Evolutionary conservation across 2,329 filamentous ascomycete genomes (phyloP), one percentile per base, ranked within the genome.

Genomic region (Pyrenochaeta sp.): DNA sequence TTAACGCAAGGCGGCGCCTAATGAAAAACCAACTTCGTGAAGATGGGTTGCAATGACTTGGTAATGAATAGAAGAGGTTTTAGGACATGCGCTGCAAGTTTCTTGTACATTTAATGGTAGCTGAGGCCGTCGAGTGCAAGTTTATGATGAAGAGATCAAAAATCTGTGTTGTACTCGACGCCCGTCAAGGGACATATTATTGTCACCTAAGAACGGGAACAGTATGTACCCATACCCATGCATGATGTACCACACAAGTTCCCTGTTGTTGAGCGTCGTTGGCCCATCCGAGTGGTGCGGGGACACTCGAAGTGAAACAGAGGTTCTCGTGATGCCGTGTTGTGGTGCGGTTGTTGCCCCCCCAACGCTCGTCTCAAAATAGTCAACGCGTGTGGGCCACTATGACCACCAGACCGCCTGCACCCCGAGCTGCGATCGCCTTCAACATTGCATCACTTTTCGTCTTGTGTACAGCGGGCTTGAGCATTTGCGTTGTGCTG

Each of bases 181-280:
- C n/a, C n/a, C n/a, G n/a, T n/a, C n/a, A n/a, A n/a, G 23, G 23
- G 23, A 27, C 9, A 9, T 27, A 4, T 27, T 27, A 27, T 27
- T 27, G 23, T 27, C 23, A 27, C 23, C 23, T 27, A n/a, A 23
- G 17, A 23, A 14, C 18, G 21, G 78, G 53, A 88, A 84, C 14
- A 88, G 41, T 21, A 21, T 14, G 42, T 47, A 48, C 37, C 52
- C 47, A 49, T 39, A 54, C 14, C 33, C 9, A 44, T 44, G 52
- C 56, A 54, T 54, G 36, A 7, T 33, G 36, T 47, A 40, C 33
- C 18, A 41, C 45, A 37, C 11, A n/a, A 36, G 35, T 41, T 33
- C 42, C 47, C 47, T 45, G 53, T 44, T 48, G 44, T 42, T 37
- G 42, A 39, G 23, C 30, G 18, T 27, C 35, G 30, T 35, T 9